phyloP scores from a whole-genome alignment of 768 basidiomycete genomes.

The Ramaria rubella region DNA sequence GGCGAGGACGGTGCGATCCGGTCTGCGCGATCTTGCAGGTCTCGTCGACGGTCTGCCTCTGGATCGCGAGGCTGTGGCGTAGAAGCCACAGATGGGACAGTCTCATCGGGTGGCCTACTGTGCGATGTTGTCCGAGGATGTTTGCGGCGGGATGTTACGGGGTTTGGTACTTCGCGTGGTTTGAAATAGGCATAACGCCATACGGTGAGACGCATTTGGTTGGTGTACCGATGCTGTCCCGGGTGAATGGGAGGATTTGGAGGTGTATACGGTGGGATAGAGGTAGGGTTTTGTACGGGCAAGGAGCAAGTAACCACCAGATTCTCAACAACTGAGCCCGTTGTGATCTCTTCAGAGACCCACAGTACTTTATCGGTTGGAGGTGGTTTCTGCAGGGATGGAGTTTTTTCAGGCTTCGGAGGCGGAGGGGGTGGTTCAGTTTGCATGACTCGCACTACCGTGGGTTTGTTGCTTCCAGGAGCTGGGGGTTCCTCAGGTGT shows the following conservation, averaged over 20 bases:
- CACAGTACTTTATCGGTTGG: slow-evolving; percentile 6
- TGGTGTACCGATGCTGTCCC: slow-evolving; percentile 45
- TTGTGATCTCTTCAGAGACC: slow-evolving; percentile 10
- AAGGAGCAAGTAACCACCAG: slow-evolving; percentile 2
- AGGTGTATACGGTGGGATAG: neutral
- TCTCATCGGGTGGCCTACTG: neutral
- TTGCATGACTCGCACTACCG: neutral
- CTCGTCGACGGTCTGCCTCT: neutral
- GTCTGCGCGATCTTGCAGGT: slow-evolving; percentile 6
- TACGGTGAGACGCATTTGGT: slow-evolving; percentile 53
- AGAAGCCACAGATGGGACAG: neutral
- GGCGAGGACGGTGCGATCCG: slow-evolving; percentile 7
- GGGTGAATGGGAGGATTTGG: slow-evolving; percentile 26
- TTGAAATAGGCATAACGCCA: slow-evolving; percentile 71
- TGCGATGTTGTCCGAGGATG: neutral
- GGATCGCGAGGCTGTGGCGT: neutral
- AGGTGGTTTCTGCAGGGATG: neutral
- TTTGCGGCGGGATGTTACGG: slow-evolving; percentile 17
- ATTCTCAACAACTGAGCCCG: neutral
- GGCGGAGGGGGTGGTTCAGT: slow-evolving; percentile 9
- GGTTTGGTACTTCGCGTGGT: slow-evolving; percentile 47
- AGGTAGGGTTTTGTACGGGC: neutral
- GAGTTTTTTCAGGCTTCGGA: neutral
- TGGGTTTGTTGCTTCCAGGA: slow-evolving; percentile 6
- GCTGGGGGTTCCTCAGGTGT: slow-evolving; percentile 9